Evolutionary conservation across 441 rosid species (phyloP).

Genomic region (Euphorbia schlechtendalii): DNA sequence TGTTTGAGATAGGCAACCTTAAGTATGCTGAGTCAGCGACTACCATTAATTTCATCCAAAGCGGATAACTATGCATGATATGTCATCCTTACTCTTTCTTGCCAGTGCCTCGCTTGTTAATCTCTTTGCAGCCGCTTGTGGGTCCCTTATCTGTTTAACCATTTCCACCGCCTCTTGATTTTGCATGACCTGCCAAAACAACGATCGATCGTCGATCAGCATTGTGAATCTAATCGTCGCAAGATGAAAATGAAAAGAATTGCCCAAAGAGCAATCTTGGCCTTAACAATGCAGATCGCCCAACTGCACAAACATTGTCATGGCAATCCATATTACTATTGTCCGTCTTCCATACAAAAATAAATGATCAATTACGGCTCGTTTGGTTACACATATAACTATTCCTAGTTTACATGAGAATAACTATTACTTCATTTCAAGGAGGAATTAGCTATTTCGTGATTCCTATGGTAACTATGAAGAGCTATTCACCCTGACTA

Average conservation of each 20-base stretch:
- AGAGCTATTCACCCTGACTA: no score
- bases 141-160: constrained; percentile 49
- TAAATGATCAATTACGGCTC: no score
- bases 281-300: not conserved
- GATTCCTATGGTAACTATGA: no score
- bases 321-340: not conserved
- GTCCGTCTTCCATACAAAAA: not conserved
- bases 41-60: constrained; percentile 30
- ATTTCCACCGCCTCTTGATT: constrained; percentile 60
- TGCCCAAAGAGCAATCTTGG: no score
- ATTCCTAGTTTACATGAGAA: no score
- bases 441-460: no score
- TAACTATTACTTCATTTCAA: no score
- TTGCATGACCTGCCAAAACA: constrained; percentile 44
- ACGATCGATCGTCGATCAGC: constrained; percentile 6
- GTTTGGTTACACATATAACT: no score
- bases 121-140: constrained; percentile 60
- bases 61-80: constrained; percentile 68
- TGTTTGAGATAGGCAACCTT: not conserved
- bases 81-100: constrained; percentile 70
- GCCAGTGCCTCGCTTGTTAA: constrained; percentile 52
- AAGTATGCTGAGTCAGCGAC: not conserved
- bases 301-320: not conserved
- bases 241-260: not conserved
- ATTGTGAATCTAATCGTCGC: not conserved